A percentile compares a stretch with the other conserved stretches of the same genome.
Evolutionary conservation across 148 eudicot species (phyloP).

Genomic region (Vaccinium corymbosum): DNA sequence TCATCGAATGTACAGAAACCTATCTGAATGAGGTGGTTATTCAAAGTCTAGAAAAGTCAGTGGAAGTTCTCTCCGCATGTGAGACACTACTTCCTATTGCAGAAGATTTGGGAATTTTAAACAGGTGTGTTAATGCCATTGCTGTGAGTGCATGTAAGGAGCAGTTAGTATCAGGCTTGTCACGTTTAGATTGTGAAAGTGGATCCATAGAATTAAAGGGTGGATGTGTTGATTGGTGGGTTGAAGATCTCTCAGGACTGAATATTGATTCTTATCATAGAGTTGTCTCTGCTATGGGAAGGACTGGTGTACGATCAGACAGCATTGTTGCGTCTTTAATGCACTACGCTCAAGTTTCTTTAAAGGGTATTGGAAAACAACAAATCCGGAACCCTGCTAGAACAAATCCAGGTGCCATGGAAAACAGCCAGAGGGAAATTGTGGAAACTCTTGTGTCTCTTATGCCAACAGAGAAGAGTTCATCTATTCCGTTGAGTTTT

Average conservation of each 20-base stretch:
- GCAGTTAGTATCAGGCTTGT: constrained; percentile 48
- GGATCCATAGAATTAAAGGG: constrained; percentile 37
- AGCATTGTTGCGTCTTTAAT: constrained; percentile 57
- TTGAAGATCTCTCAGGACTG: constrained; percentile 57
- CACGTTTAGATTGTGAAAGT: constrained; percentile 33
- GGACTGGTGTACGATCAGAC: constrained; percentile 38
- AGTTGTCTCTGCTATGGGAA: constrained; percentile 44
- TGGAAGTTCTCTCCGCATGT: constrained; percentile 53
- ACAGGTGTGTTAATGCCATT: constrained; percentile 47
- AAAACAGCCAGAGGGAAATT: constrained; percentile 50
- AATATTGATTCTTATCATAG: constrained; percentile 47
- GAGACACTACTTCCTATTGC: constrained; percentile 40
- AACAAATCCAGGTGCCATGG: constrained; percentile 29
- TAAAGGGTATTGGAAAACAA: constrained; percentile 65
- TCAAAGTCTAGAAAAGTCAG: constrained; percentile 49
- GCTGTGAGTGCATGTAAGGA: constrained; percentile 50
- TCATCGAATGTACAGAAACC: constrained; percentile 48
- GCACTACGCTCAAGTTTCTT: constrained; percentile 59
- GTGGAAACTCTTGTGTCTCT: constrained; percentile 55
- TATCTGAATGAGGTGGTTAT: constrained; percentile 48
- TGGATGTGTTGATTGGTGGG: constrained; percentile 58
- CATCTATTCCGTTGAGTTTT: constrained; percentile 47
- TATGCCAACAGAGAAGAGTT: constrained; percentile 55
- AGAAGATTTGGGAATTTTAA: constrained; percentile 44
- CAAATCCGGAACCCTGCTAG: constrained; percentile 68